Evolutionary conservation across 352 stramenopile genomes (phyloP), one percentile per base, ranked within the genome.

Genomic region (Heterotrichella gracilis): DNA sequence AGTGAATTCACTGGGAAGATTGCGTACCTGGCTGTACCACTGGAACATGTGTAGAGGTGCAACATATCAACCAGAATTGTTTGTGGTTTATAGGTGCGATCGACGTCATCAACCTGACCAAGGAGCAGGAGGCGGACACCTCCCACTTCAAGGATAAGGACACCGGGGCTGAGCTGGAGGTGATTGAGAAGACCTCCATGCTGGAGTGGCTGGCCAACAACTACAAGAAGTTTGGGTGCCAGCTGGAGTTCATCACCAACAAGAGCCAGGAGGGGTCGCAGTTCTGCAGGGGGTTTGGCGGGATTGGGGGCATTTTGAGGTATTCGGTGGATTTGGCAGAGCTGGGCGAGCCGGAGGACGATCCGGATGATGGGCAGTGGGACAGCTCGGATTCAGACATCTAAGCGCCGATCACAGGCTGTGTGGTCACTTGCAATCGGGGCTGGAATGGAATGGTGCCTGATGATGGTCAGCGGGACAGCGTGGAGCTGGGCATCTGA

Each of bases 151-250:
- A 94, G 25, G 90, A 97, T 75, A 24, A 79, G 0, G 87, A 91
- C 2, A 96, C 83, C 2, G 87, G 89, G 19, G 84, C 87, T 2
- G 94, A 98, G 77, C 79, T 97, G 13, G 93, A 99, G 77, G 89
- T 90, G 2, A 75, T 94, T 17, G 90, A 98, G 72, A 94, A 94
- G 76, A 76, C 87, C 71, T 78, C 84, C n/a, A 79, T 98, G 14
- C 87, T 98, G 4, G 93, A 99, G 77, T 99, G 92, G 92, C 90
- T 98, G 70, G 92, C 93, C 20, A 95, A 97, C 78, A 93, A 96
- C 79, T 99, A 97, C 82, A 97, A 97, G 78, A 80, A 88, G 69
- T 99, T 95, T 77, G 93, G 93, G 74, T 94, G 90, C 68, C 86
- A 82, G 68, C 81, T 99, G 25, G 92, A 99, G 81, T 98, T 98